Percentiles rank a stretch among this genome's conserved stretches.
Evolutionary conservation across 768 basidiomycete species (phyloP).

Genomic region (Botryobasidium botryosum): DNA sequence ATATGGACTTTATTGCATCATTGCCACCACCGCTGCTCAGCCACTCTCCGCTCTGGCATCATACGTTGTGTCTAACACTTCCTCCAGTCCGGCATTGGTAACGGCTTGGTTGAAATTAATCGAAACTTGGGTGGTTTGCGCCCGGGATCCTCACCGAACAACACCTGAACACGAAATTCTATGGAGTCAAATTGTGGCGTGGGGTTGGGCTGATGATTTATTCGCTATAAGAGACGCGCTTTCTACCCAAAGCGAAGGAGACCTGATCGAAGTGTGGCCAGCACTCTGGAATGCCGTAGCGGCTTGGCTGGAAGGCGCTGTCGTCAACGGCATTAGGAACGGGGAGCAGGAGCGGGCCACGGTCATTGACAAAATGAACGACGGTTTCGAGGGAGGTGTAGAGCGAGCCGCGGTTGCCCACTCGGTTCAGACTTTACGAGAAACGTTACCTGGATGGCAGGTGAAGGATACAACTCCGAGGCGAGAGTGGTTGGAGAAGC

Average conservation of each 20-base stretch:
- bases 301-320: slow-evolving; percentile 63
- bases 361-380: slow-evolving; percentile 7
- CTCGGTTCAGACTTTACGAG: no score
- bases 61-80: background rate
- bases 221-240: slow-evolving; percentile 15
- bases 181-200: slow-evolving; percentile 75
- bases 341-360: slow-evolving; percentile 44
- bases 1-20: slow-evolving; percentile 63
- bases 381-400: background rate
- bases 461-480: no score
- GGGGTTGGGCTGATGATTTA: slow-evolving; percentile 54
- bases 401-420: no score
- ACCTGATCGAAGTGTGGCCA: slow-evolving; percentile 21
- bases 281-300: slow-evolving; percentile 35
- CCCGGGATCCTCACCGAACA: slow-evolving; percentile 80
- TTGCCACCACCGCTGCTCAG: slow-evolving; percentile 43
- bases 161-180: slow-evolving; percentile 72
- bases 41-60: slow-evolving; percentile 27
- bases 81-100: slow-evolving; percentile 2
- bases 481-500: no score
- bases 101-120: slow-evolving; percentile 33
- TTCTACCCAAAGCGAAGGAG: background rate
- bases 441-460: no score
- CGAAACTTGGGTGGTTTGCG: slow-evolving; percentile 62
- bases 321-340: slow-evolving; percentile 47